Base-by-base conservation (phyloP, 2,329 filamentous ascomycete species). In the Pseudocercospora pini-densiflorae region DNA sequence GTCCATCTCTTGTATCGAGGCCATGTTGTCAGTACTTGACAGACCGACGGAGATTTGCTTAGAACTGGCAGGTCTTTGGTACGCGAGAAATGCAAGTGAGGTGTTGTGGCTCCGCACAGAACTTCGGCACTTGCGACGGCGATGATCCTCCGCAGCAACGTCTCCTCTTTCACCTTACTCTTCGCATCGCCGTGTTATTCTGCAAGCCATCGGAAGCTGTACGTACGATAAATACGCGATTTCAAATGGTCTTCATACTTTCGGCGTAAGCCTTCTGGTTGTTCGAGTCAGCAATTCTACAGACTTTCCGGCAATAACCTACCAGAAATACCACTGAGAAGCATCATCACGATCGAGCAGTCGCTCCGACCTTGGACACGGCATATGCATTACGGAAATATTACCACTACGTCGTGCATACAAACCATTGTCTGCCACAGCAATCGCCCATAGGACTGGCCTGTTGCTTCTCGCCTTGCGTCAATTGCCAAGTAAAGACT, bases 1-100 rank as follows among this genome's bases (percentile, higher is more conserved):
- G 51, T 68, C 70, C 63, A 71, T 66, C 16, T 59, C 62, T 16
- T 67, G 62, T 57, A 68, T 61, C 43, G 61, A 64, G 31, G 57
- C 59, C 68, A 66, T 66, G n/a, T 23, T 55, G 53, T 33, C 40
- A n/a, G 16, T 43, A 5, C 5, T 49, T n/a, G 45, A 23, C 58
- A 19, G 55, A 47, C 36, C 36, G 14, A 5, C 5, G 2, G 16
- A 43, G 16, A 43, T 5, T 19, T n/a, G 36, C 36, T 5, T 16
- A n/a, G 40, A 1, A 43, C 16, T 16, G 40, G 40, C 36, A 40
- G 36, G 36, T 40, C 14, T 16, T 40, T n/a, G 36, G 16, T 5
- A 40, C 14, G 36, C 36, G 36, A 40, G 36, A 40, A 40, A 14
- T 33, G 36, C 36, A 40, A 16, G 36, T 40, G 36, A 36, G 10